Evolutionary conservation across 2,329 filamentous ascomycete genomes (phyloP), one percentile per base, ranked within the genome.

Genomic region (Verruconis gallopava): DNA sequence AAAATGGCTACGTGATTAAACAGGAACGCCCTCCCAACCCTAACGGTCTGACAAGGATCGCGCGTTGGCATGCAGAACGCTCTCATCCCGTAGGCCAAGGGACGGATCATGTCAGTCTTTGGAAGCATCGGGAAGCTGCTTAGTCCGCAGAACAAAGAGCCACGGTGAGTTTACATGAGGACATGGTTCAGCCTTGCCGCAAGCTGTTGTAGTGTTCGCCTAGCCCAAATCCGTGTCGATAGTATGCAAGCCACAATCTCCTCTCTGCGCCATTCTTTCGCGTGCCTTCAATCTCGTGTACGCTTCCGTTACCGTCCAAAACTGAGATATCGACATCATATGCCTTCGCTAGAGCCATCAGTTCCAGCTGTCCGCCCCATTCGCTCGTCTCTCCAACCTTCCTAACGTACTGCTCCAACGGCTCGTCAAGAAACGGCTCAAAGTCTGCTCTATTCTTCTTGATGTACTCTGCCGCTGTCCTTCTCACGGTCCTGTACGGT

Each of bases 351-450:
- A 98, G 69, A 18, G 91, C 91, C 59, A 79, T 69, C 43, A 98
- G 63, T 67, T 98, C 91, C 48, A 95, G 62, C 66, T 96, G 85
- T 0, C 91, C 91, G 38, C 91, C 91, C 91, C 91, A 98, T 62
- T 94, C 89, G 0, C 85, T 88, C 38, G 88, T 95, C 45, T 91
- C 77, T 48, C 79, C 67, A 46, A 98, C 84, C 63, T 82, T 85
- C 37, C 64, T 63, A 37, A 84, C 71, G 59, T 96, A 93, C 5
- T 65, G 65, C 3, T 74, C 73, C 37, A 95, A 57, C 12, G 79
- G 76, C 57, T 91, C 86, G 55, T 93, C 88, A 50, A 94, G 66
- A 55, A 95, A 98, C 0, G 83, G 79, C 44, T 72, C 77, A 58
- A 95, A 96, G 52, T 93, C 85, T 48, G 86, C 83, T 9, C 71